These are phyloP conservation scores for Geosmithia morbida DNA, from an alignment of 2,329 filamentous ascomycete species.

Conservation along the genomic window DNA sequence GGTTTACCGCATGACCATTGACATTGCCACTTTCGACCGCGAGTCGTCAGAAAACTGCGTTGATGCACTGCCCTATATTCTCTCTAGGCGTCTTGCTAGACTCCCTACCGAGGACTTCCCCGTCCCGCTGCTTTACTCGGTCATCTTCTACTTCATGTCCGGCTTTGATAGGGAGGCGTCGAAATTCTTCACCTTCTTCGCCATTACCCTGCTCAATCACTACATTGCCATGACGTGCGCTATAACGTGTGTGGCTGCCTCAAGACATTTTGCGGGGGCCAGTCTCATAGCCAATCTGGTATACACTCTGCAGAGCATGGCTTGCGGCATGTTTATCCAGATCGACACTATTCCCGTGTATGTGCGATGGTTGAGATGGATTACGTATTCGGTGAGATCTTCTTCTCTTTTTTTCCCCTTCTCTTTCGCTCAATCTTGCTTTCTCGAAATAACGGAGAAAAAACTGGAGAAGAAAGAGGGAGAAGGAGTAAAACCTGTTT, in stretches of 20 bases:
- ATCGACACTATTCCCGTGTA: constrained; percentile 60
- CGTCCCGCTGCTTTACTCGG: constrained; percentile 54
- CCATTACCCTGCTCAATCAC: constrained; percentile 52
- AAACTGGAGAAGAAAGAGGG: too few relatives aligned
- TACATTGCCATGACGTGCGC: constrained; percentile 63
- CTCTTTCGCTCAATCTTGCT: too few relatives aligned
- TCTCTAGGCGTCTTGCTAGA: constrained; percentile 55
- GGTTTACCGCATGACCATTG: constrained; percentile 58
- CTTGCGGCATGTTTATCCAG: constrained; percentile 66
- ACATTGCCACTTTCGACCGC: constrained; percentile 63
- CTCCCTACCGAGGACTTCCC: constrained; percentile 59
- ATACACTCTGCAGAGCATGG: constrained; percentile 61
- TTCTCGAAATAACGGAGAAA: too few relatives aligned
- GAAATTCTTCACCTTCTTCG: constrained; percentile 61
- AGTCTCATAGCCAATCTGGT: constrained; percentile 58
- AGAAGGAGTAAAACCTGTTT: too few relatives aligned
- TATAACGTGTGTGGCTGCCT: constrained; percentile 49
- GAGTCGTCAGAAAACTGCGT: constrained; percentile 62
- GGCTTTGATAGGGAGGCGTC: constrained; percentile 49
- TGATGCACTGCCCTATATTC: constrained; percentile 51
- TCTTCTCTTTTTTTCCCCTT: too few relatives aligned
- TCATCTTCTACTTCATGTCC: constrained; percentile 67
- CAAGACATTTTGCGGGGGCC: constrained; percentile 54
- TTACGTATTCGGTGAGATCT: constrained; percentile 37
- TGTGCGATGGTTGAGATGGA: constrained; percentile 64